These are phyloP conservation scores for Bipolaris sorokiniana DNA, from an alignment of 2,329 filamentous ascomycete species.

Conservation along the genomic window DNA sequence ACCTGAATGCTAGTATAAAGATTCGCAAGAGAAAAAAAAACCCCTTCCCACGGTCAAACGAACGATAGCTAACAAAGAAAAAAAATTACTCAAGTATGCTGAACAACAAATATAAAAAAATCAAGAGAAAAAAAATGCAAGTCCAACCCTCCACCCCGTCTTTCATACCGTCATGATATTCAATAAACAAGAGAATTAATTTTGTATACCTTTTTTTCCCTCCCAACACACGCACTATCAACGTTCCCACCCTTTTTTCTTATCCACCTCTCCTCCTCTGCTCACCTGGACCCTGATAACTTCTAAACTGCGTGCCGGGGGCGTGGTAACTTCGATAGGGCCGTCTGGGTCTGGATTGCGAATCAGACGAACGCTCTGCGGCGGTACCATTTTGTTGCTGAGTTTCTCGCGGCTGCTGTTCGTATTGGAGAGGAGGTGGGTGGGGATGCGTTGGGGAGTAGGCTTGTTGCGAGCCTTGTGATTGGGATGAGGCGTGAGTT, in stretches of 20 bases:
- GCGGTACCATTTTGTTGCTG: constrained; percentile 12
- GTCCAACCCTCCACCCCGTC: not conserved
- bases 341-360: constrained; percentile 34
- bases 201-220: not conserved
- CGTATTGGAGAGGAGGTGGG: constrained; percentile 27
- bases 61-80: no score
- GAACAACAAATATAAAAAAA: not conserved
- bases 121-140: not conserved
- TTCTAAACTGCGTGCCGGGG: constrained; percentile 44
- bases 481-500: constrained; percentile 5
- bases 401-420: constrained; percentile 26
- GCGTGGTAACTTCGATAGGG: constrained; percentile 43
- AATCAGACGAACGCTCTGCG: constrained; percentile 20
- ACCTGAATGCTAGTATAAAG: no score
- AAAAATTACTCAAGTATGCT: not conserved
- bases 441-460: constrained; percentile 33
- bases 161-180: not conserved
- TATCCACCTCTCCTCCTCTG: constrained; percentile 33
- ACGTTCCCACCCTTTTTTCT: not conserved
- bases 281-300: constrained; percentile 40
- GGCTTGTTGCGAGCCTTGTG: constrained; percentile 19
- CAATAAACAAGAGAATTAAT: not conserved
- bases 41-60: no score
- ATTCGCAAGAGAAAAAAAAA: no score
- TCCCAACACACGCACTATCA: not conserved